phyloP scores from a whole-genome alignment of 2,329 filamentous ascomycete genomes.

The Sordariomycetes sp. region DNA sequence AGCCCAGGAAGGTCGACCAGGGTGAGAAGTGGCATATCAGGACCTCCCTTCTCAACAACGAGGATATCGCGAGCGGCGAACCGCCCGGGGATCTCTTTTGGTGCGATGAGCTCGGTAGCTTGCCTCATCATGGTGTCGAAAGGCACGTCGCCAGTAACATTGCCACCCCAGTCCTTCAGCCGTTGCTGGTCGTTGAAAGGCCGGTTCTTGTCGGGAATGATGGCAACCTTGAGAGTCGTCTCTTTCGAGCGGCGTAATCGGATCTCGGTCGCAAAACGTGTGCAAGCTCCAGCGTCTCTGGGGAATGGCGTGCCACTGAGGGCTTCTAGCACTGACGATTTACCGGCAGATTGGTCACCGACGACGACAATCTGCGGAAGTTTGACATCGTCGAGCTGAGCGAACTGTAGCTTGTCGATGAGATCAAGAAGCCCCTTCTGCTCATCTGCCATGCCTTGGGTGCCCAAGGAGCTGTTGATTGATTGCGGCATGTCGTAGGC shows the following conservation, averaged over 20 bases:
- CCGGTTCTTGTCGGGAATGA: conserved; percentile 43
- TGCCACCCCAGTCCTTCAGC: conserved; percentile 37
- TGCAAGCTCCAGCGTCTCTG: conserved; percentile 50
- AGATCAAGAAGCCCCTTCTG: conserved; percentile 48
- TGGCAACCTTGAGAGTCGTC: conserved; percentile 36
- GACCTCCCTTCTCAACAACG: conserved; percentile 49
- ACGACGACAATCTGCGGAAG: conserved; percentile 56
- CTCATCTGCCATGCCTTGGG: conserved; percentile 40
- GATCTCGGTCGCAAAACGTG: conserved; percentile 52
- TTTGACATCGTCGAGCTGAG: conserved; percentile 41
- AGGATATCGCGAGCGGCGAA: conserved; percentile 45
- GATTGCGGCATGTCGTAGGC: conserved; percentile 24
- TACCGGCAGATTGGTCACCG: conserved; percentile 55
- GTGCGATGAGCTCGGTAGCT: conserved; percentile 41
- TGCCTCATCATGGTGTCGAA: conserved; percentile 42
- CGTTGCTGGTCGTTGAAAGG: conserved; percentile 35
- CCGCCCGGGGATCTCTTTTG: conserved; percentile 37
- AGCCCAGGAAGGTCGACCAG: conserved; percentile 54
- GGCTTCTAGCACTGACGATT: conserved; percentile 56
- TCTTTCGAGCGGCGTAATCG: conserved; percentile 39
- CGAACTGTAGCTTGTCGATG: conserved; percentile 44
- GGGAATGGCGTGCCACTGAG: conserved; percentile 54
- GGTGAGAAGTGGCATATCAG: conserved; percentile 49
- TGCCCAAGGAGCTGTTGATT: conserved; percentile 38
- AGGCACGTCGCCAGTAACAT: conserved; percentile 31